phyloP scores from a whole-genome alignment of 257 asterid genomes.

The Nicotiana attenuata region DNA sequence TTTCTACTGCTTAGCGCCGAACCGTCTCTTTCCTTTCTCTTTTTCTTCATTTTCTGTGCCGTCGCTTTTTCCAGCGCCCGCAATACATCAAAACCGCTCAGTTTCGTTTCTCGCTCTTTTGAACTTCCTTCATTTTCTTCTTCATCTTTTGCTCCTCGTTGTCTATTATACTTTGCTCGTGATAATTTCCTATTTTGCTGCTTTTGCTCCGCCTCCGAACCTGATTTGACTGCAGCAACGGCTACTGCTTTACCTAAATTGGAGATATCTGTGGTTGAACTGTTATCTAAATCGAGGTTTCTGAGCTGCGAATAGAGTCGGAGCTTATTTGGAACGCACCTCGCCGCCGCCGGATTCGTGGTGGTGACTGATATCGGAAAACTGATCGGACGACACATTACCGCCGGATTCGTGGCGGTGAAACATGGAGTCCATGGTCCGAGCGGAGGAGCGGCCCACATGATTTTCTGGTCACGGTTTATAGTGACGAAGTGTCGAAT shows the following conservation, averaged over 20 bases:
- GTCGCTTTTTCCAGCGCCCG: constrained; percentile 46
- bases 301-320: neutral
- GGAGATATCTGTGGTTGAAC: neutral
- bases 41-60: constrained; percentile 25
- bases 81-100: constrained; percentile 53
- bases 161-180: neutral
- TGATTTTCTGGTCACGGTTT: constrained; percentile 2
- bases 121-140: neutral
- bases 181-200: neutral
- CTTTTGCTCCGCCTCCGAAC: neutral
- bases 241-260: neutral
- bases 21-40: neutral
- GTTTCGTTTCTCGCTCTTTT: constrained; percentile 2
- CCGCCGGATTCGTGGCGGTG: neutral
- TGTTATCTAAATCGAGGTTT: neutral
- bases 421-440: neutral
- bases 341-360: neutral
- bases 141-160: neutral
- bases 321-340: neutral
- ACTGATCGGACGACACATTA: neutral
- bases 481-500: neutral
- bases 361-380: neutral
- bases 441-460: constrained; percentile 1
- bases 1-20: neutral
- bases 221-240: neutral